Base-by-base conservation (phyloP, 768 basidiomycete genomes). In the Leccinum barrowsii region DNA sequence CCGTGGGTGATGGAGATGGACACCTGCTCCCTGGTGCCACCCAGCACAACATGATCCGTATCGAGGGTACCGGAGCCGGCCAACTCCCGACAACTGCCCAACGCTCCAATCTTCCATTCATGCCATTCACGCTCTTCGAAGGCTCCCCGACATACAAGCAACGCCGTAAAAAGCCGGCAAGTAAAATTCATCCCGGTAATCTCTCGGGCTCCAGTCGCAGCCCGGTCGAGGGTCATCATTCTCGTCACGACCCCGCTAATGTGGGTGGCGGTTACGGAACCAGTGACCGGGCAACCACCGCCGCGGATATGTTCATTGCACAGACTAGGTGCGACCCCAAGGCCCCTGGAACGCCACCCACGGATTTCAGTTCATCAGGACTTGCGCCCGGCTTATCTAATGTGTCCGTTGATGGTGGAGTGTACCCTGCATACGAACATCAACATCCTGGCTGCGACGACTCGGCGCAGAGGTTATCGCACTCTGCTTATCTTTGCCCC, bases 71-170 rank as follows among this genome's bases (percentile, higher is more conserved):
- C n/a, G 64, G 51, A 8, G 4, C 60, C 40, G 22, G 50, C 37
- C 65, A 62, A 49, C 53, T 59, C 46, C 44, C 67, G 11, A 60
- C 70, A 4, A 30, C 59, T 44, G 42, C 53, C 26, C 72, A 73
- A 26, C 62, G 60, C 28, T 30, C 66, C 12, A 55, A 56, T 35
- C 54, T 66, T 40, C 75, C 84, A 15, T 82, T 88, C 73, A 83
- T 87, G 70, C 80, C 79, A 26, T 81, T 89, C 68, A 83, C 87
- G n/a, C 75, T 92, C 49, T 87, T 92, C 54, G 89, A 91, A 70
- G 93, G 93, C 13, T 87, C 84, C 60, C 88, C 92, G 5, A 83
- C 85, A 3, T 97, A 97, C 78, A 97, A 97, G 75, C 88, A 90
- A 67, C 81, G 94, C 26, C 82, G 89, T 63, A 92, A 92, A 78